Evolutionary conservation across 1,284 basidiomycete genomes (phyloP), one percentile per base, ranked within the genome.

Genomic region (Heterobasidion parviporum): DNA sequence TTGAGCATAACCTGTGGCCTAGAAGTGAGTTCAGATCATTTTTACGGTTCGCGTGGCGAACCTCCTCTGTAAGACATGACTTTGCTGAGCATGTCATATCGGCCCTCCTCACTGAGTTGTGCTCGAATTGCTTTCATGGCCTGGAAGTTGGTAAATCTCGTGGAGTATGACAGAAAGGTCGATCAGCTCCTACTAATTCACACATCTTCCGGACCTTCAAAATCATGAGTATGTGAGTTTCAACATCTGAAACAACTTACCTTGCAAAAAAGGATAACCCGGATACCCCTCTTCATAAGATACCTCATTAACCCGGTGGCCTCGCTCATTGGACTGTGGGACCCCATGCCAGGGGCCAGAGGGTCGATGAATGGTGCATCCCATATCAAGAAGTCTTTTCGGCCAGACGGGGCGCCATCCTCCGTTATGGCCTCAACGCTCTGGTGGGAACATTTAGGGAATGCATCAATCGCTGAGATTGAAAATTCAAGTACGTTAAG

Each of bases 231-330:
- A 36, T 52, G n/a, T 35, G 5, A 54, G 26, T 44, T n/a, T 15
- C 32, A 34, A 18, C 1, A n/a, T 12, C 34, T 33, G 26, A 50
- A 51, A 35, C 9, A 32, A 54, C 70, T 48, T 52, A 90, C 91
- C 75, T 92, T 91, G 73, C 91, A 93, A 67, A 96, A 96, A 18
- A 96, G 71, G 59, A 96, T 94, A 1, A 89, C 86, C 43, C 91
- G 76, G 18, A 94, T 72, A 1, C 92, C 92, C 8, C 82, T 77
- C 59, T 86, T 85, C 82, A 96, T 91, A 51, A 96, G 72, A 67
- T 83, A 90, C 48, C 83, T 77, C 81, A 94, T 92, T 49, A 96
- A 66, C 12, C 74, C 71, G 4, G 84, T 88, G 1, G 90, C 88
- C 65, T 96, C 89, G 4, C 75, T 73, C 58, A 93, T 76, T 7